Evolutionary conservation across 106 monocot species (phyloP), one percentile per base, ranked within the genome.

Genomic region (Dendrobium nobile): DNA sequence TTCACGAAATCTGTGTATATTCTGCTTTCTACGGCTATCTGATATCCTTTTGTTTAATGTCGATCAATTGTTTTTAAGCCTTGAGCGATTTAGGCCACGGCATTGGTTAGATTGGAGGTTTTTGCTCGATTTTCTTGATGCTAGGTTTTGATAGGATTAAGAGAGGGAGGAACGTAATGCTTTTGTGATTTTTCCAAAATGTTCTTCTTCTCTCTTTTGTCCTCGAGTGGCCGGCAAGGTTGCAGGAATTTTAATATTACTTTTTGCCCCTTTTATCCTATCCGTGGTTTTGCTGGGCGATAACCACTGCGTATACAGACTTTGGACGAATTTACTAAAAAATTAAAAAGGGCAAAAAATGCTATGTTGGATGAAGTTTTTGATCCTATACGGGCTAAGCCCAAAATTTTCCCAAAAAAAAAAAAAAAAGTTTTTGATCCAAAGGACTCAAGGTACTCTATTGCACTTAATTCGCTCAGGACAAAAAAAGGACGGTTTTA

Each of bases 81-180:
- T 74, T 42, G 41, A 13, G 10, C 48, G 20, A 48, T 26, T 48
- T 45, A 76, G 76, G 44, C 27, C 47, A 27, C 47, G 76, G 47
- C 76, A 65, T 33, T 77, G 75, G 77, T 40, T 48, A 7, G 41
- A 54, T 77, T 77, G 42, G 81, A 22, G 47, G 28, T 75, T 54
- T 72, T 54, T 65, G 37, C 17, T 73, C 18, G 37, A 73, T 70
- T 15, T 40, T 18, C 48, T 77, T 18, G 13, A 4, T 19, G 27
- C 41, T 18, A 2, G 16, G 26, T 70, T 70, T 70, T n/a, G 64
- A 24, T 64, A 64, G n/a, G 24, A 13, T 51, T 61, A 22, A 61
- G n/a, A 61, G 3, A 22, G 22, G 7, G 61, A 3, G 0, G 61
- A 61, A 22, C n/a, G 61, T 22, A n/a, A 61, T 61, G 61, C 22